Conservation (phyloP, 139 green algal genomes). For the Astrephomene gubernaculifera region DNA sequence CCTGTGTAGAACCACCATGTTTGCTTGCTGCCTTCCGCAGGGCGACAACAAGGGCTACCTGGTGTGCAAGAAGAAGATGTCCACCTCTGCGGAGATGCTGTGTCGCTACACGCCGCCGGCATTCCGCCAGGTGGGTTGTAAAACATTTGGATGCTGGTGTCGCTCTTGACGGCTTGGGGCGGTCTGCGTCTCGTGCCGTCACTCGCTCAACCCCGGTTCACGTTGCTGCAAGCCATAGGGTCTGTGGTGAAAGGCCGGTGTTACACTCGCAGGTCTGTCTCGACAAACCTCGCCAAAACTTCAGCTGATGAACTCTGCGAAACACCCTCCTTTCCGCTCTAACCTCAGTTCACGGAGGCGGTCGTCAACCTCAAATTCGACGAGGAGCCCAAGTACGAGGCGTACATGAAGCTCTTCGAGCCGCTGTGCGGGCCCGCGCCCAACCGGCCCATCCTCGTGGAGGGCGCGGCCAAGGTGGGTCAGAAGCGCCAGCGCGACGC, state of each 20-base stretch:
- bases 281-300: too few species aligned
- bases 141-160: too few species aligned
- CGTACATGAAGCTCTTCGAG: slow-evolving; percentile 94
- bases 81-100: slow-evolving; percentile 93
- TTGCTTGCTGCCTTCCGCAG: slow-evolving; percentile 40
- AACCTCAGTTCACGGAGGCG: slow-evolving; percentile 93
- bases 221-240: too few species aligned
- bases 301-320: too few species aligned
- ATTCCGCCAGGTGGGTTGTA: slow-evolving; percentile 84
- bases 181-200: too few species aligned
- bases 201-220: too few species aligned
- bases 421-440: slow-evolving; percentile 87
- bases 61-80: slow-evolving; percentile 99
- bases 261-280: too few species aligned
- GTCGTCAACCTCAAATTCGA: slow-evolving; percentile 99
- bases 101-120: slow-evolving; percentile 95
- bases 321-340: too few species aligned
- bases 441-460: slow-evolving; percentile 87
- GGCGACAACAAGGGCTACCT: slow-evolving; percentile 99
- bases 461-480: slow-evolving; percentile 77
- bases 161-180: too few species aligned
- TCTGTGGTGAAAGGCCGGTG: too few species aligned
- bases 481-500: slow-evolving; percentile 90
- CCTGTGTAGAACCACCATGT: neutral
- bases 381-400: slow-evolving; percentile 95